Conservation (phyloP, 2,329 filamentous ascomycete genomes). For the Knufia fluminis region DNA sequence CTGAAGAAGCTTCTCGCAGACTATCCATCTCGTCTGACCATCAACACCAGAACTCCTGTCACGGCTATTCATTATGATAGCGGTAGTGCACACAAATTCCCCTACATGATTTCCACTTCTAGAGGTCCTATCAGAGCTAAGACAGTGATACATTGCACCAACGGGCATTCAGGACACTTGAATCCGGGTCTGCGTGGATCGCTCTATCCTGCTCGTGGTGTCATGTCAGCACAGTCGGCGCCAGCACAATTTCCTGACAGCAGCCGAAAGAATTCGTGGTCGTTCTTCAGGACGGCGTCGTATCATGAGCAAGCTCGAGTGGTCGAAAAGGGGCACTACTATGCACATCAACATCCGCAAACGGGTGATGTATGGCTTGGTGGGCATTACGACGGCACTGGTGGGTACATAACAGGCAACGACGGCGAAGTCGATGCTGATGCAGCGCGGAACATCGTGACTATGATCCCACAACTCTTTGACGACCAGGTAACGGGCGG, state of each 20-base stretch:
- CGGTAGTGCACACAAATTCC: slow-evolving; percentile 14
- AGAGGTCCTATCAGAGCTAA: slow-evolving; percentile 29
- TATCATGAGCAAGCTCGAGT: neutral
- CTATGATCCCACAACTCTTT: neutral
- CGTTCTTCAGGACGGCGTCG: neutral
- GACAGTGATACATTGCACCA: slow-evolving; percentile 37
- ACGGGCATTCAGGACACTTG: slow-evolving; percentile 35
- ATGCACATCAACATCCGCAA: slow-evolving; percentile 17
- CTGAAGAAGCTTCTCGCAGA: slow-evolving; percentile 14
- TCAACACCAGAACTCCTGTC: slow-evolving; percentile 22
- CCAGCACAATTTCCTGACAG: neutral
- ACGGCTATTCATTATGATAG: slow-evolving; percentile 11
- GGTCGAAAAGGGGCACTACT: slow-evolving; percentile 15
- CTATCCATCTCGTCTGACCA: slow-evolving; percentile 12
- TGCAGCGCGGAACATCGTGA: neutral
- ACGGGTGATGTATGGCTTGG: slow-evolving; percentile 22
- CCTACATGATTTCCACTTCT: slow-evolving; percentile 28
- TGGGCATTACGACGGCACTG: slow-evolving; percentile 14
- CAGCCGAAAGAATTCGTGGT: neutral
- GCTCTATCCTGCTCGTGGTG: slow-evolving; percentile 33
- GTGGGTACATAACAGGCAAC: slow-evolving; percentile 16
- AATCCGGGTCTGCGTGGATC: slow-evolving; percentile 32
- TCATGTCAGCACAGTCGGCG: slow-evolving; percentile 32
- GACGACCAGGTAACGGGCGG: neutral
- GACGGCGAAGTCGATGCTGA: slow-evolving; percentile 8